Conservation (phyloP, 441 rosid genomes). For the Daphne laureola region DNA sequence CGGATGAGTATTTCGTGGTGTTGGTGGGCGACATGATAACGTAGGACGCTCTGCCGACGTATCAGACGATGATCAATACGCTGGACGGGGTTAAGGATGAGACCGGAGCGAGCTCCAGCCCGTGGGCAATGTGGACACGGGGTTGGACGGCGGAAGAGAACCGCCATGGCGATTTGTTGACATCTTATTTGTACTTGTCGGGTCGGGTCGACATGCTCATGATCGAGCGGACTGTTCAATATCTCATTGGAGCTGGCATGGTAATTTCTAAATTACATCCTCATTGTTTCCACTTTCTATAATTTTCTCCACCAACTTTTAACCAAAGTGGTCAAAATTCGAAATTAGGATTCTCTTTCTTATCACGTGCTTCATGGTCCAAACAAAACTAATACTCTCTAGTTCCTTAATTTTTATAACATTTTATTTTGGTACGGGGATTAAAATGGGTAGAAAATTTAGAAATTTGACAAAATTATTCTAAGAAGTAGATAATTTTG, state of each 20-base stretch:
- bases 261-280: slow-evolving; percentile 12
- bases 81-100: slow-evolving; percentile 47
- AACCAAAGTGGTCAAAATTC: neutral
- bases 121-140: slow-evolving; percentile 68
- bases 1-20: slow-evolving; percentile 52
- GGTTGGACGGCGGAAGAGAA: slow-evolving; percentile 70
- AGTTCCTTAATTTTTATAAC: too few relatives aligned
- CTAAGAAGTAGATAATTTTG: too few relatives aligned
- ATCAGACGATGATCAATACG: slow-evolving; percentile 45
- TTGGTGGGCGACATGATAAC: slow-evolving; percentile 64
- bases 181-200: slow-evolving; percentile 42
- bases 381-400: too few relatives aligned
- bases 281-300: neutral
- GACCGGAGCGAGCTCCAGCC: slow-evolving; percentile 41
- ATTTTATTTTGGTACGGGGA: too few relatives aligned
- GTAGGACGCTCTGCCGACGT: slow-evolving; percentile 59
- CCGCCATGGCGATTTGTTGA: slow-evolving; percentile 46
- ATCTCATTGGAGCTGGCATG: slow-evolving; percentile 50
- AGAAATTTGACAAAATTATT: too few relatives aligned
- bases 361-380: too few relatives aligned
- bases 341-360: neutral
- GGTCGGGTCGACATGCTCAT: slow-evolving; percentile 60
- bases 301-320: too few relatives aligned
- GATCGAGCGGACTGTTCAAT: slow-evolving; percentile 49
- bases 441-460: too few relatives aligned